Evolutionary conservation across 2,329 filamentous ascomycete genomes (phyloP).

Genomic region (Blumeria graminis): DNA sequence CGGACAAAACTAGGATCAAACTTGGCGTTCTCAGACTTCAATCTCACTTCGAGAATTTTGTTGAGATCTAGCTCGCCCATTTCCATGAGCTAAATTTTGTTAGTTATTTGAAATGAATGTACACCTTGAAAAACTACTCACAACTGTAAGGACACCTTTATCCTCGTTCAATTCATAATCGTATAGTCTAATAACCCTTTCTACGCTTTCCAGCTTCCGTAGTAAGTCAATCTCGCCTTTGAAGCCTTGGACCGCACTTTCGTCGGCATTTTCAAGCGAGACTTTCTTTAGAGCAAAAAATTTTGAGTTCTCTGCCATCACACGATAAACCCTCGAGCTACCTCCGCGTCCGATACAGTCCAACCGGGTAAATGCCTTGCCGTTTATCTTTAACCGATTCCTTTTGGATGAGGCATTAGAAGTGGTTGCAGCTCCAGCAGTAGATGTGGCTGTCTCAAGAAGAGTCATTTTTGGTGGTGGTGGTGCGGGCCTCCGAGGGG

Average conservation of each 20-base stretch:
- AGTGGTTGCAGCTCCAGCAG: conserved; percentile 55
- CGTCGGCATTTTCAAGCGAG: conserved; percentile 72
- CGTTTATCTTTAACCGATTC: conserved; percentile 70
- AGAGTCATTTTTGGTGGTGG: conserved; percentile 94
- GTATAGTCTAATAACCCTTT: conserved; percentile 71
- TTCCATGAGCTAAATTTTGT: conserved; percentile 56
- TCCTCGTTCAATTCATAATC: conserved; percentile 89
- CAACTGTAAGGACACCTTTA: conserved; percentile 68
- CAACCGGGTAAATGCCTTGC: conserved; percentile 70
- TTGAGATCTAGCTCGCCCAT: conserved; percentile 87
- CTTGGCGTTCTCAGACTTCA: conserved; percentile 45
- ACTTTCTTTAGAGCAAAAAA: conserved; percentile 89
- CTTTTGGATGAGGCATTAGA: conserved; percentile 45
- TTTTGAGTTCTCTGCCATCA: conserved; percentile 91
- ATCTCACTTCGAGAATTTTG: conserved; percentile 50
- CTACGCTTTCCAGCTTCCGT: conserved; percentile 56
- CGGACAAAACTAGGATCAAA: conserved; percentile 81
- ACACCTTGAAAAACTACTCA: conserved; percentile 21
- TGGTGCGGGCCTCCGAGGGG: conserved; percentile 50
- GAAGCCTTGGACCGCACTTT: conserved; percentile 59
- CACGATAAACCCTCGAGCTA: conserved; percentile 82
- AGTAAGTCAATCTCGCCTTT: conserved; percentile 90
- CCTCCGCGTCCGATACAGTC: conserved; percentile 82
- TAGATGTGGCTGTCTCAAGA: conserved; percentile 69
- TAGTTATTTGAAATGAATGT: conserved; percentile 4